phyloP scores from a whole-genome alignment of 225 moss, liverwort and hornwort species.

The Sphagnum contortum region DNA sequence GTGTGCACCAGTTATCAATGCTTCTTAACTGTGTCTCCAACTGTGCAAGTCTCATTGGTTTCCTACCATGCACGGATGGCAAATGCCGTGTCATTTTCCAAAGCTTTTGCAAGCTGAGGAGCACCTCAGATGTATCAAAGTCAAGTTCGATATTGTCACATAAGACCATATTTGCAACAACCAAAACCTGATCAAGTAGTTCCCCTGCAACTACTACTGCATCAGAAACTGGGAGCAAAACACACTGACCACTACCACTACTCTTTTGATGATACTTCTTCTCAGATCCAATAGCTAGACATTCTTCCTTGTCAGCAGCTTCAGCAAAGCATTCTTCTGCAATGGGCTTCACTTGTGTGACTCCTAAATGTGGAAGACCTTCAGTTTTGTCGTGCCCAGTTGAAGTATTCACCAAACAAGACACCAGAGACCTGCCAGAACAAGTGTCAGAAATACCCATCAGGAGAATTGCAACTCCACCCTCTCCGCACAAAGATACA shows the following conservation, averaged over 20 bases:
- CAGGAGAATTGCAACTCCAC: not conserved
- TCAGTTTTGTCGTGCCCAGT: not conserved
- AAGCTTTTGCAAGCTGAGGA: conserved; percentile 14
- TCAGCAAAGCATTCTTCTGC: not conserved
- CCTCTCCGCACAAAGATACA: no score
- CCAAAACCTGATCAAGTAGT: conserved; percentile 20
- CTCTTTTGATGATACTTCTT: no score
- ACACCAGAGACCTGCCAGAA: conserved; percentile 43
- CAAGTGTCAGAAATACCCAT: conserved; percentile 1
- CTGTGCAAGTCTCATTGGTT: no score
- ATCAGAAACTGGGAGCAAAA: no score
- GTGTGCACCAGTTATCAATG: no score
- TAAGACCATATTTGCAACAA: conserved; percentile 19
- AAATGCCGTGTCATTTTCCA: conserved; percentile 15
- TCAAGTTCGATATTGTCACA: conserved; percentile 9
- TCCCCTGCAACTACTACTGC: not conserved
- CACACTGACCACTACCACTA: no score
- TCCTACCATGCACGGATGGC: conserved; percentile 2
- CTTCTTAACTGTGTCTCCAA: not conserved
- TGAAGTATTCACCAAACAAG: conserved; percentile 34
- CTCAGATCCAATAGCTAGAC: no score
- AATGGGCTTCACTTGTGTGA: conserved; percentile 5
- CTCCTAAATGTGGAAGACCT: no score
- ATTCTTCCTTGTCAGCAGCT: no score
- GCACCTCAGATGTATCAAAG: conserved; percentile 5